Evolutionary conservation across 106 monocot species (phyloP).

Genomic region (Dioscorea zingiberensis): DNA sequence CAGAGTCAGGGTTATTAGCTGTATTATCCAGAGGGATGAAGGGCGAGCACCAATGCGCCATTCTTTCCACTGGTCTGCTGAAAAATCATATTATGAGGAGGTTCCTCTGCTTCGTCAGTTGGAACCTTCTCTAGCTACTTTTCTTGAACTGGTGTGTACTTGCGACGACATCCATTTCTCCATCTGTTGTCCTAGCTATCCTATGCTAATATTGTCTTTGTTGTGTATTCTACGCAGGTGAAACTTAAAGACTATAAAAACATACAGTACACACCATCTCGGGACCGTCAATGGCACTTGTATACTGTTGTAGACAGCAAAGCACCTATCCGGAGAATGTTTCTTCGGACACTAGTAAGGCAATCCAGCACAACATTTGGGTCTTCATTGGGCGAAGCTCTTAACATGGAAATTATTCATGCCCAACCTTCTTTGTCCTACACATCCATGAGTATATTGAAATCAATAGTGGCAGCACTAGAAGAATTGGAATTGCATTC

Average conservation of each 20-base stretch:
- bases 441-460: slow-evolving; percentile 73
- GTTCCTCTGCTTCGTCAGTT: slow-evolving; percentile 94
- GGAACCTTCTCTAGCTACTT: slow-evolving; percentile 96
- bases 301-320: slow-evolving; percentile 71
- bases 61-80: slow-evolving; percentile 83
- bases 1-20: slow-evolving; percentile 67
- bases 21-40: slow-evolving; percentile 99
- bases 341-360: slow-evolving; percentile 84
- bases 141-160: slow-evolving; percentile 84
- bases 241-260: slow-evolving; percentile 84
- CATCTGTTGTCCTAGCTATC: no score
- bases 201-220: neutral
- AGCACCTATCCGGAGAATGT: slow-evolving; percentile 73
- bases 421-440: slow-evolving; percentile 39
- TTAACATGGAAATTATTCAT: slow-evolving; percentile 39
- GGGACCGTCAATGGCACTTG: slow-evolving; percentile 96
- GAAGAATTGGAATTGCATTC: slow-evolving; percentile 89
- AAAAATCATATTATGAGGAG: slow-evolving; percentile 73
- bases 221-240: slow-evolving; percentile 32
- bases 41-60: slow-evolving; percentile 96
- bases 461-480: slow-evolving; percentile 68
- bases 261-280: slow-evolving; percentile 85
- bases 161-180: neutral
- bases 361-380: slow-evolving; percentile 58
- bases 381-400: slow-evolving; percentile 25